Evolutionary conservation across 106 monocot genomes (phyloP).

Genomic region (Posidonia australis): DNA sequence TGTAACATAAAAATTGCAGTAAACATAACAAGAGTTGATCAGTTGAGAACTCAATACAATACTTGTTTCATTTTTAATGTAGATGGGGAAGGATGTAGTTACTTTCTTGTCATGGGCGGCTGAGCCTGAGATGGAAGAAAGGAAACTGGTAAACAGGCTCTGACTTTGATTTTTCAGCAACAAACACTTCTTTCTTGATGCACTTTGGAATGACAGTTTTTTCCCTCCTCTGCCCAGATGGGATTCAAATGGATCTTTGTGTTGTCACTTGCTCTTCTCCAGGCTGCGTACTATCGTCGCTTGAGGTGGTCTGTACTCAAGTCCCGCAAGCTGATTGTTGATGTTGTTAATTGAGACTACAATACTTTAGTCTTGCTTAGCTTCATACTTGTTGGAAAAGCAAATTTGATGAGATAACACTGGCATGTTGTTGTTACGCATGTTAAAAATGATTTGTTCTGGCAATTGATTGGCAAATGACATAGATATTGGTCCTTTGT

Average conservation of each 20-base stretch:
- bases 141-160: constrained; percentile 51
- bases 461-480: too few species aligned
- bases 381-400: too few species aligned
- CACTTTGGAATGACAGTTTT: not conserved
- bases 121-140: constrained; percentile 92
- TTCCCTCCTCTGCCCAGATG: constrained; percentile 34
- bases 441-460: too few species aligned
- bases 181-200: not conserved
- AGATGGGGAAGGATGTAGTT: constrained; percentile 99
- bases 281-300: constrained; percentile 79
- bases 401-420: too few species aligned
- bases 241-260: constrained; percentile 92
- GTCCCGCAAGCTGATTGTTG: constrained; percentile 63
- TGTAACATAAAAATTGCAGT: not conserved
- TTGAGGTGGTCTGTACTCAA: constrained; percentile 70
- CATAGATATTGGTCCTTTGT: too few species aligned
- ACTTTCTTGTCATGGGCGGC: constrained; percentile 91
- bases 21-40: not conserved
- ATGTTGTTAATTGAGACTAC: constrained; percentile 67
- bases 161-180: not conserved
- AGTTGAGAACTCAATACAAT: too few species aligned
- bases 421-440: too few species aligned
- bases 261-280: constrained; percentile 66
- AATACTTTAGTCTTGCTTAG: too few species aligned
- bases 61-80: not conserved